These are phyloP conservation scores for Arthroderma sp. DNA, from an alignment of 2,329 filamentous ascomycete species.

Conservation along the genomic window DNA sequence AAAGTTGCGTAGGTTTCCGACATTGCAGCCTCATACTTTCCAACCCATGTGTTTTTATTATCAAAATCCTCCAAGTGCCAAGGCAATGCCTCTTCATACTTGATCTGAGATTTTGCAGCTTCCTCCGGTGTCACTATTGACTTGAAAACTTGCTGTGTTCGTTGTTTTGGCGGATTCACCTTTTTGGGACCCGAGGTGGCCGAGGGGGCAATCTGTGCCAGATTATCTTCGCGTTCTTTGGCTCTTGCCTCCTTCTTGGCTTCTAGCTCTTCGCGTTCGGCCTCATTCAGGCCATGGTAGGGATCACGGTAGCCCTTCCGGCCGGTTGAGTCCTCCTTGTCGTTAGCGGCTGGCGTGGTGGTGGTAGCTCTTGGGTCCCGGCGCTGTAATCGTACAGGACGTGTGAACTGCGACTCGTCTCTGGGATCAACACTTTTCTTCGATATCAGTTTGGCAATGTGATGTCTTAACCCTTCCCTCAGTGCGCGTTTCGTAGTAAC, in stretches of 20 bases:
- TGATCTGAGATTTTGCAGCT: constrained; percentile 49
- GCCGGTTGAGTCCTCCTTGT: constrained; percentile 22
- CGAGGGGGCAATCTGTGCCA: constrained; percentile 85
- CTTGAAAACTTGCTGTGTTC: constrained; percentile 73
- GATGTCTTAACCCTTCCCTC: constrained; percentile 67
- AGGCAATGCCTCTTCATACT: constrained; percentile 89
- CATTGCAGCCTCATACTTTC: constrained; percentile 76
- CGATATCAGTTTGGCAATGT: constrained; percentile 70
- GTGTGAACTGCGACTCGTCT: constrained; percentile 71
- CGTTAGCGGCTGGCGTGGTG: constrained; percentile 38
- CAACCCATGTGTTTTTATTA: constrained; percentile 87
- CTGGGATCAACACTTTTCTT: constrained; percentile 53
- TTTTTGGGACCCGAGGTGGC: constrained; percentile 57
- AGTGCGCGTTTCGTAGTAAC: constrained; percentile 72
- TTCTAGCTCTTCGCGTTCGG: constrained; percentile 48
- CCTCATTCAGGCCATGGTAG: constrained; percentile 49
- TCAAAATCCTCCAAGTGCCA: constrained; percentile 98
- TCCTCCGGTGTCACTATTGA: constrained; percentile 66
- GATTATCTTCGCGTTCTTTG: constrained; percentile 71
- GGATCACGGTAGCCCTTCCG: constrained; percentile 45
- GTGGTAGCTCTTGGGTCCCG: constrained; percentile 60
- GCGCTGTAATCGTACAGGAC: constrained; percentile 78
- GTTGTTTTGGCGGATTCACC: constrained; percentile 56
- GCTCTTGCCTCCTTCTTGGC: constrained; percentile 62
- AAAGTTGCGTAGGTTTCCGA: constrained; percentile 72